phyloP scores from a whole-genome alignment of 352 stramenopile genomes.

The Globisporangium nodosum region DNA sequence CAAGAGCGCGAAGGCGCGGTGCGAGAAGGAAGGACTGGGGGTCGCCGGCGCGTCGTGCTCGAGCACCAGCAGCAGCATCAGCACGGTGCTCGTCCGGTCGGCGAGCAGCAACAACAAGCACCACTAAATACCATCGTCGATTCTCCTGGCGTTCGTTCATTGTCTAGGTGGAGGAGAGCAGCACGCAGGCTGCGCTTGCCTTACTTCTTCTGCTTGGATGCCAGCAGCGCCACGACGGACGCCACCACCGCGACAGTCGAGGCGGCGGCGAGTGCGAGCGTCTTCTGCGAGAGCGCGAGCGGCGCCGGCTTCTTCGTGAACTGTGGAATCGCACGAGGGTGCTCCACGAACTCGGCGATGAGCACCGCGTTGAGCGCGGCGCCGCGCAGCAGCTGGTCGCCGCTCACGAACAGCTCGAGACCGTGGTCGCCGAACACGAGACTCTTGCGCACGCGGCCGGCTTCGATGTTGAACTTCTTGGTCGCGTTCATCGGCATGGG shows the following conservation, averaged over 20 bases:
- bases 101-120: constrained; percentile 32
- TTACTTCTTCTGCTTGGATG: constrained; percentile 48
- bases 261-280: constrained; percentile 27
- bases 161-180: background rate
- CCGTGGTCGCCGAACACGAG: constrained; percentile 95
- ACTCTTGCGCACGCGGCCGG: constrained; percentile 91
- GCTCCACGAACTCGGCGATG: constrained; percentile 91
- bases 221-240: constrained; percentile 25
- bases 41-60: constrained; percentile 34
- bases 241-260: constrained; percentile 32
- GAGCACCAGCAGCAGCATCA: constrained; percentile 7
- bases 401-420: constrained; percentile 97
- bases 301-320: constrained; percentile 55
- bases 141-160: constrained; percentile 1
- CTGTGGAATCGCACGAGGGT: constrained; percentile 47
- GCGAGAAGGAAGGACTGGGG: constrained; percentile 23
- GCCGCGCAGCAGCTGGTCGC: constrained; percentile 95
- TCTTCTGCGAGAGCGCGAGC: constrained; percentile 28
- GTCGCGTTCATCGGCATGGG: constrained; percentile 97
- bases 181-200: too few relatives aligned
- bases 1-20: constrained; percentile 6
- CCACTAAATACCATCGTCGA: constrained; percentile 16
- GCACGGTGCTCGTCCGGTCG: constrained; percentile 26
- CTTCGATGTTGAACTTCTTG: constrained; percentile 98
- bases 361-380: constrained; percentile 97